Percentiles rank a stretch among this genome's conserved stretches.
Conservation (phyloP, 140 eudicot species). For the Flaveria floridana region DNA sequence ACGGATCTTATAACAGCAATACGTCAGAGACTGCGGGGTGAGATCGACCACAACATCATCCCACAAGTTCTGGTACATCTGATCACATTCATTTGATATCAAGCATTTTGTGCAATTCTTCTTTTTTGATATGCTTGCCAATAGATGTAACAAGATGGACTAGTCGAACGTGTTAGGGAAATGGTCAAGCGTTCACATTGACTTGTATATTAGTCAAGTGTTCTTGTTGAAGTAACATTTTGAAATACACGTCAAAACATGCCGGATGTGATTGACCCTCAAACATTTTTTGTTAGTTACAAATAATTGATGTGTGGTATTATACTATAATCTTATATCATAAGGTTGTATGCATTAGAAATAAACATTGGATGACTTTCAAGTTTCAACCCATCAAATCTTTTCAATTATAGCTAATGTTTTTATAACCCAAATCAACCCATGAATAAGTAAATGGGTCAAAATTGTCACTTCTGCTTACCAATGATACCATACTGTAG, state of each 20-base stretch:
- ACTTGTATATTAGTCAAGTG: not conserved
- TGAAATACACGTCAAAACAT: not conserved
- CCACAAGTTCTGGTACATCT: conserved; percentile 82
- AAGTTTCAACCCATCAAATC: not conserved
- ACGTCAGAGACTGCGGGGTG: conserved; percentile 83
- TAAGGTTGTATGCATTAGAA: not conserved
- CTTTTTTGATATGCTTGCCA: not conserved
- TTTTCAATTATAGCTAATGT: not conserved
- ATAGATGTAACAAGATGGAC: not conserved
- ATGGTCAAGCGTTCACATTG: not conserved
- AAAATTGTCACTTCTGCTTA: not conserved
- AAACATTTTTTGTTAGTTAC: no score
- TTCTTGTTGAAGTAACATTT: not conserved
- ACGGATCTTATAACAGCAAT: conserved; percentile 75
- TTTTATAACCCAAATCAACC: not conserved
- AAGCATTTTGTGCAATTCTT: not conserved
- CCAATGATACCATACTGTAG: conserved; percentile 30
- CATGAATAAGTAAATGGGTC: not conserved
- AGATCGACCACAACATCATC: conserved; percentile 75
- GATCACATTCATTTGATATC: conserved; percentile 9
- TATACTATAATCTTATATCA: no score
- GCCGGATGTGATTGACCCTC: no score
- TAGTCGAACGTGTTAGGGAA: no score
- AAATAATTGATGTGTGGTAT: no score
- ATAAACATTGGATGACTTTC: not conserved